Base-by-base conservation (phyloP, 768 basidiomycete species). In the Pleurotus eryngii region DNA sequence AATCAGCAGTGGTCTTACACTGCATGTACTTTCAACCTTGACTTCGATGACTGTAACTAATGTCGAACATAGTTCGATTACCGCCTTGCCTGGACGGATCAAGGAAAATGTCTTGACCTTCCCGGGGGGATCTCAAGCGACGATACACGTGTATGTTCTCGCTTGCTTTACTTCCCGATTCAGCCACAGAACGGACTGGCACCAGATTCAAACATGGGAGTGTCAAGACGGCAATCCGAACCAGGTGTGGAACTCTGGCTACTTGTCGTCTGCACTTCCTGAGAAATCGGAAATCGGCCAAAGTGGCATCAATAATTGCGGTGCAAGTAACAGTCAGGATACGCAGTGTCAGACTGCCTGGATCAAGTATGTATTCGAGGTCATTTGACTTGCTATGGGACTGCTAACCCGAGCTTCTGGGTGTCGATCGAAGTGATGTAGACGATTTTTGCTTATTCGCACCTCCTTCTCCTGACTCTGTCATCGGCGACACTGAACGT, bases 321-420 rank as follows among this genome's bases (percentile, higher is more conserved):
- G 85, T 1, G 77, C 81, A 1, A 70, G 70, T 8, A 77, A 83
- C 57, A 80, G 76, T 68, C 81, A 81, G 59, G 51, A 73, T 7
- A 88, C 89, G 0, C 68, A 81, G 37, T 92, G 90, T 68, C 90
- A 92, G 69, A 91, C 88, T 0, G 72, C 77, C 7, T 82, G 82
- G 69, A 72, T 86, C 57, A 89, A 89, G 81, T 79, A 68, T 58
- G 76, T 80, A 9, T 67, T 69, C 27, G 30, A 30, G 30, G 1
- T 11, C 4, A 3, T 35, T 35, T 9, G 30, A 35, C 30, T 35
- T 35, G 8, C 3, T 35, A 11, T 35, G 30, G 30, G 8, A 35
- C 11, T 11, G 7, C 7, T 35, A 35, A 35, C 1, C 3, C 1
- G 8, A 9, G 30, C 11, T 9, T 26, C 24, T 26, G 24, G 11